Evolutionary conservation across 345 rosid species (phyloP), one percentile per base, ranked within the genome.

Genomic region (Lumnitzera racemosa): DNA sequence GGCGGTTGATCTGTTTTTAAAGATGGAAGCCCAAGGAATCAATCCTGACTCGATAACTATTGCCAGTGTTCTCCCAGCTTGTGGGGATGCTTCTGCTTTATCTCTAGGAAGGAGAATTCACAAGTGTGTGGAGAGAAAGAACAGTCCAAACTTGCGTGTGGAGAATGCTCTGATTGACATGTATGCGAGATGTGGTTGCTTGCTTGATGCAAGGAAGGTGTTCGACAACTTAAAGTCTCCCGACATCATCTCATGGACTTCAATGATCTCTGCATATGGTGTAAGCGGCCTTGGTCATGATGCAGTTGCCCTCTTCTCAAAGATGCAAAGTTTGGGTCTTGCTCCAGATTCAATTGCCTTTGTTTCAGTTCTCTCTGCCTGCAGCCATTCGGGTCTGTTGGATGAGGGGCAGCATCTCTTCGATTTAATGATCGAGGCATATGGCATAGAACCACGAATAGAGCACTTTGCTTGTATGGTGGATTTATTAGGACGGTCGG

Each of bases 381-480:
- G 88, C 64, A 81, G 91, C 24, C 88, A 78, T 62, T 73, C 81
- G 2, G 88, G 86, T 53, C 81, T 83, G 24, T 51, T 80, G 20
- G 74, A 72, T 11, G 80, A 85, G 67, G 91, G 88, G 12, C 78
- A 72, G 41, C 69, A 64, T 65, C 80, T 72, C 68, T 83, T 85
- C 60, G 59, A 68, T 17, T 67, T 71, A 23, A 80, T 85, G 83
- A 54, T 24, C 43, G 71, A 67, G 61, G 61, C 73, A 43, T 54
- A 53, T 52, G 69, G 71, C 11, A 68, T 76, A 31, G 68, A 59
- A 36, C 79, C 68, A 10, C 70, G 72, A 57, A 62, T 55, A 27
- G 80, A 80, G 58, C 84, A 85, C 69, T 82, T 69, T 66, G 77
- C 86, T 71, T 82, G 88, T 67, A 72, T 82, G 84, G 86, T 79